Conservation (phyloP, 768 basidiomycete species). For the Calocybe indica region DNA sequence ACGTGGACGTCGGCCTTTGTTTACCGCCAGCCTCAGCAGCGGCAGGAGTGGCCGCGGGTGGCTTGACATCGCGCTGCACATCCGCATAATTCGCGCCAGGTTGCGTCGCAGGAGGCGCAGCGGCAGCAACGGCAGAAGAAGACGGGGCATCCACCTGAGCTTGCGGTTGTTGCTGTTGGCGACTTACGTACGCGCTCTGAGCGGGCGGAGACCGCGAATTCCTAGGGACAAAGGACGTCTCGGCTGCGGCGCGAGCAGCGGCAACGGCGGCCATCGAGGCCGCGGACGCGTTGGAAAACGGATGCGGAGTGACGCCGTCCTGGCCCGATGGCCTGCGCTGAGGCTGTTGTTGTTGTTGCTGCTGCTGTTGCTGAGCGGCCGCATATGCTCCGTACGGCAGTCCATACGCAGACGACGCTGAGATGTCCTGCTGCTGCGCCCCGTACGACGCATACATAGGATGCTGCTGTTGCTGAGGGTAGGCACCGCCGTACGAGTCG, state of each 20-base stretch:
- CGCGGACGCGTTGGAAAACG: slow-evolving; percentile 3
- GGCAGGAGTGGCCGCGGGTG: slow-evolving; percentile 4
- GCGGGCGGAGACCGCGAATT: neutral
- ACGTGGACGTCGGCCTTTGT: neutral
- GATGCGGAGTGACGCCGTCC: slow-evolving; percentile 3
- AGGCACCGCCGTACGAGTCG: slow-evolving; percentile 2
- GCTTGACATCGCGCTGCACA: slow-evolving; percentile 14
- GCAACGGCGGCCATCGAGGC: slow-evolving; percentile 3
- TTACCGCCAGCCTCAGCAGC: neutral
- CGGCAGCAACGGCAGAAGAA: too few relatives aligned
- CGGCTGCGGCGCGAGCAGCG: slow-evolving; percentile 6
- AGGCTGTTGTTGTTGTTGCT: slow-evolving; percentile 5
- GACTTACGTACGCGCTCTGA: slow-evolving; percentile 6
- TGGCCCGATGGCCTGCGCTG: slow-evolving; percentile 4
- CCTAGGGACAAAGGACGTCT: neutral
- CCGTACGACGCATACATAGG: slow-evolving; percentile 8
- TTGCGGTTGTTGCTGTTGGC: slow-evolving; percentile 1
- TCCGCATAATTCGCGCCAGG: slow-evolving; percentile 10
- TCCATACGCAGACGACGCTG: too few relatives aligned
- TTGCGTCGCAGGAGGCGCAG: slow-evolving; percentile 5
- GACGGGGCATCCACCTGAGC: too few relatives aligned
- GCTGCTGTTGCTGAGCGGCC: slow-evolving; percentile 8
- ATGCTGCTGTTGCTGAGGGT: slow-evolving; percentile 6
- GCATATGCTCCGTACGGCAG: too few relatives aligned
- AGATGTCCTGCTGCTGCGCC: neutral